Conservation (phyloP, 2,329 filamentous ascomycete genomes). For the Neonectria punicea region DNA sequence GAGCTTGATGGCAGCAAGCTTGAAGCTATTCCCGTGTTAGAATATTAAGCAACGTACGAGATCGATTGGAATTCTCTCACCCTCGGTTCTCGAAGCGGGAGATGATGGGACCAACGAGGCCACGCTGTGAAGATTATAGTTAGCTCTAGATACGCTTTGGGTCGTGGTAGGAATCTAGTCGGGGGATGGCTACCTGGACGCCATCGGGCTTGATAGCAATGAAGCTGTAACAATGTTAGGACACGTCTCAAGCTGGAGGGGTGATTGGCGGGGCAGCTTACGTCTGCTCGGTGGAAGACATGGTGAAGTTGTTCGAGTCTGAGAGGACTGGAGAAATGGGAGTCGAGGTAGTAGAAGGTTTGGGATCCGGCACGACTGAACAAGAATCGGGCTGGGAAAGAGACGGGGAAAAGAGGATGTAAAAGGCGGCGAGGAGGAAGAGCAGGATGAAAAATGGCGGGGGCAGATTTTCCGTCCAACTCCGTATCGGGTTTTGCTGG, state of each 20-base stretch:
- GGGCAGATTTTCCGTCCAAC: conserved; percentile 53
- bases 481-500: conserved; percentile 41
- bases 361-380: conserved; percentile 43
- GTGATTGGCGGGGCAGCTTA: conserved; percentile 62
- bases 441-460: conserved; percentile 56
- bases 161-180: neutral
- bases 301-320: conserved; percentile 57
- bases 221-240: conserved; percentile 73
- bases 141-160: conserved; percentile 17
- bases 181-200: conserved; percentile 79
- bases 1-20: conserved; percentile 98
- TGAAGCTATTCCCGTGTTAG: conserved; percentile 73
- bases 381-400: conserved; percentile 41
- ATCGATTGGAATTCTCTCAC: conserved; percentile 57
- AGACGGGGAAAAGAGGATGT: conserved; percentile 49
- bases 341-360: conserved; percentile 42
- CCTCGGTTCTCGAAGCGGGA: conserved; percentile 96
- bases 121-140: conserved; percentile 72
- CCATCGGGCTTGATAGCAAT: conserved; percentile 99
- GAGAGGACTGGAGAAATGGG: conserved; percentile 43
- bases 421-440: conserved; percentile 51
- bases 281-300: conserved; percentile 87
- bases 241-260: conserved; percentile 34
- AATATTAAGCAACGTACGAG: conserved; percentile 25
- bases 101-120: conserved; percentile 98